Evolutionary conservation across 2,329 filamentous ascomycete genomes (phyloP), one percentile per base, ranked within the genome.

Genomic region (Conoideocrella luteorostrata): DNA sequence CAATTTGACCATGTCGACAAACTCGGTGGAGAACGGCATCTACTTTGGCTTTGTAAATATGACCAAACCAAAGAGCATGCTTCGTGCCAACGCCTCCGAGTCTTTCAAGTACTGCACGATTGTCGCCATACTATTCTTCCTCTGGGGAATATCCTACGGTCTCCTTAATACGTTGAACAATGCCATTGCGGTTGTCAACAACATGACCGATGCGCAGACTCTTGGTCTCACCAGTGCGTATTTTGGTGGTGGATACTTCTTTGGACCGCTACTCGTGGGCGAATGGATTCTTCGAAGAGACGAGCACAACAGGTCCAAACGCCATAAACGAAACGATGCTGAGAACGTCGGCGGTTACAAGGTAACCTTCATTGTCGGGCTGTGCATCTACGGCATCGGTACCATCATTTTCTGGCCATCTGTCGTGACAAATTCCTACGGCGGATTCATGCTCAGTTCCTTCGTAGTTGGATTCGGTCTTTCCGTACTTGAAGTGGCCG

Each of bases 141-240:
- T 95, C 3, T 95, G 88, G 89, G 90, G 90, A 0, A 84, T 95
- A 46, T 89, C 88, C 0, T 95, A 95, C 54, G 90, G 90, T 1
- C 74, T 95, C 2, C 70, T 95, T 5, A 88, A 93, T 55, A 84
- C 83, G 0, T 74, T 96, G 22, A 95, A 95, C 59, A 75, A 74
- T 17, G 79, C 80, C 20, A 82, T 88, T 41, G 78, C 83, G 28
- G 57, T 64, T 11, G 75, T 88, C 5, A 75, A 82, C 12, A 56
- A 74, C 18, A 82, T 85, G 71, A 75, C 70, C 1, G 62, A 70
- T 0, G 72, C 77, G 6, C 74, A 88, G 59, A 82, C 76, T 0
- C 66, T 88, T 3, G 82, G 81, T 2, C 72, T 88, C 30, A 84
- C 83, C 18, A 79, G 76, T 46, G 74, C 81, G 5, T 89, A 89